Percentiles rank a stretch among this genome's conserved stretches.
These are phyloP conservation scores for Clathrospora elynae DNA, from an alignment of 2,329 filamentous ascomycete species.

Conservation along the genomic window DNA sequence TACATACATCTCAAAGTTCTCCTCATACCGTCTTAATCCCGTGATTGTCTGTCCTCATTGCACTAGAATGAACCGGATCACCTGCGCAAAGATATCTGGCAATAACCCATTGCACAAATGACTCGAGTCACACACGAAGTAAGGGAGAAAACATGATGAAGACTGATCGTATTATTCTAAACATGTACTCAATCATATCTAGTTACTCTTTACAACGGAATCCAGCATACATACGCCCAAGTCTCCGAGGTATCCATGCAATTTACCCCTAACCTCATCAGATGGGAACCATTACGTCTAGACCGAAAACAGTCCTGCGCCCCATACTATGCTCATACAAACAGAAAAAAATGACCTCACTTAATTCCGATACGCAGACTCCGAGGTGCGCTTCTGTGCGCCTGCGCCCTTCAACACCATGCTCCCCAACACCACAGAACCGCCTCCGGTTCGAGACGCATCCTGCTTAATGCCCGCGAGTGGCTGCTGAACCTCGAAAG, in stretches of 20 bases:
- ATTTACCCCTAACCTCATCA: slow-evolving; percentile 3
- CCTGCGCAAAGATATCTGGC: no score
- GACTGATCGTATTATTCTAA: no score
- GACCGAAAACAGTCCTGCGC: slow-evolving; percentile 6
- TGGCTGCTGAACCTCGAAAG: slow-evolving; percentile 30
- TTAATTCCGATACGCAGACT: slow-evolving; percentile 29
- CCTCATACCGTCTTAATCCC: no score
- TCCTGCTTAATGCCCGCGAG: slow-evolving; percentile 31
- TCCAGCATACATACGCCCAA: background rate
- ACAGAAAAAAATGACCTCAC: slow-evolving; percentile 5
- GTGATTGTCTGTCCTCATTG: no score
- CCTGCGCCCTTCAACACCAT: slow-evolving; percentile 38
- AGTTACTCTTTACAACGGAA: no score
- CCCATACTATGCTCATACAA: slow-evolving; percentile 9
- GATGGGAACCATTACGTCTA: slow-evolving; percentile 10
- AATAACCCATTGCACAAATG: no score
- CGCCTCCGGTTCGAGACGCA: slow-evolving; percentile 25
- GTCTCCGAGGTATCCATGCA: background rate
- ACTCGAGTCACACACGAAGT: no score
- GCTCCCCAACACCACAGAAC: slow-evolving; percentile 37
- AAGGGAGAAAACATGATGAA: no score
- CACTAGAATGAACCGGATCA: no score
- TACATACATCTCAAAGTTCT: no score
- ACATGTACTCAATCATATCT: no score
- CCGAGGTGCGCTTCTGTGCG: slow-evolving; percentile 25